A percentile compares a stretch with the other conserved stretches of the same genome.
Conservation (phyloP, 768 basidiomycete species). For the Termitomyces sp. region DNA sequence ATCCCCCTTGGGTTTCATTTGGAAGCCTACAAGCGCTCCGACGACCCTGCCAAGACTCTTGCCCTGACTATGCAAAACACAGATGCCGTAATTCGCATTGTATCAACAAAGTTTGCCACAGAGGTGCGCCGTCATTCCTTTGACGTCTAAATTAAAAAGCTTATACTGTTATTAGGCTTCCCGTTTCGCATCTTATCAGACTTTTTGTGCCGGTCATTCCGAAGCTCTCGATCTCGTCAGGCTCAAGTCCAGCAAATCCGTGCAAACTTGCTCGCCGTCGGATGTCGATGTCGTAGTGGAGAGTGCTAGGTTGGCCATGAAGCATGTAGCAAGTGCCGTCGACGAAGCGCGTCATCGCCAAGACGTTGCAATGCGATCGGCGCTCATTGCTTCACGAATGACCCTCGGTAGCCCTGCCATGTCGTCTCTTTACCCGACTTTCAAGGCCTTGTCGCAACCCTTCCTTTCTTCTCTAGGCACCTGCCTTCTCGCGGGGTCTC, state of each 20-base stretch:
- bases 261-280: conserved; percentile 17
- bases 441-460: conserved; percentile 37
- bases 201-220: conserved; percentile 85
- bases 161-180: conserved; percentile 44
- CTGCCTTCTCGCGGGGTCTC: conserved; percentile 75
- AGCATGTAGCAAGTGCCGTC: conserved; percentile 67
- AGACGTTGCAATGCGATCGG: conserved; percentile 59
- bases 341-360: conserved; percentile 73
- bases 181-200: conserved; percentile 72
- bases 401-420: conserved; percentile 27
- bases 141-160: too few relatives aligned
- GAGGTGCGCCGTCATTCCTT: conserved; percentile 34
- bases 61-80: conserved; percentile 24
- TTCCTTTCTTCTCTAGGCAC: conserved; percentile 74
- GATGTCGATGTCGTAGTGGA: conserved; percentile 37
- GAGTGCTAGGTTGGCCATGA: conserved; percentile 65
- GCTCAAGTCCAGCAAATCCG: conserved; percentile 36
- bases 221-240: too few relatives aligned
- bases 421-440: conserved; percentile 20
- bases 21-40: conserved; percentile 16
- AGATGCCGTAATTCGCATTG: conserved; percentile 39
- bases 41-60: conserved; percentile 12
- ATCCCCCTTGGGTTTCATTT: conserved; percentile 45
- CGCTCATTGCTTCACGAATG: conserved; percentile 65
- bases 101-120: conserved; percentile 52